phyloP scores from a whole-genome alignment of 129 eudicot species.

The Chrysanthemum lavandulifolium region DNA sequence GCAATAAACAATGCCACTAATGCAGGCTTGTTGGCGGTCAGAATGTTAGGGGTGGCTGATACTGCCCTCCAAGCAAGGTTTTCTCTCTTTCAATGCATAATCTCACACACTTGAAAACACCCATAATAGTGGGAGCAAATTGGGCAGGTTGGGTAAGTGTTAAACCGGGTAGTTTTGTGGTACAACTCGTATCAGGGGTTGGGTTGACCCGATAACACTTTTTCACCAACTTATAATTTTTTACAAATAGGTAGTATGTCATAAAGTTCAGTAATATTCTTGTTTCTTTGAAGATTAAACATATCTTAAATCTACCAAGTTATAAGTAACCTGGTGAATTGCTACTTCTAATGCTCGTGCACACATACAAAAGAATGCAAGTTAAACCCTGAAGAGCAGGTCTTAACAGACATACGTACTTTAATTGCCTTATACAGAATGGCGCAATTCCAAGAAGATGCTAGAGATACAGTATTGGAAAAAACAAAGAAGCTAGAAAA shows the following conservation, averaged over 20 bases:
- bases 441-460: conserved; percentile 82
- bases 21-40: conserved; percentile 83
- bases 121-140: neutral
- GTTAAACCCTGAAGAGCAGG: neutral
- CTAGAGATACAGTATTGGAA: conserved; percentile 60
- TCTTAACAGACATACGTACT: neutral
- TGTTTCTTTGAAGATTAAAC: neutral
- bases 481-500: conserved; percentile 76
- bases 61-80: conserved; percentile 67
- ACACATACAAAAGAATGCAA: neutral
- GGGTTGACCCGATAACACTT: neutral
- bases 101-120: neutral
- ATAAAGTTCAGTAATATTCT: neutral
- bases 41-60: conserved; percentile 78
- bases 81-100: conserved; percentile 4
- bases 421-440: conserved; percentile 45
- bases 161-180: neutral
- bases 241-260: neutral
- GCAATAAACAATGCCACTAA: conserved; percentile 96
- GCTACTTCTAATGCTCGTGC: neutral
- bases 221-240: neutral
- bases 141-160: neutral
- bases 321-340: neutral
- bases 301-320: neutral
- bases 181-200: neutral